Evolutionary conservation across 768 basidiomycete genomes (phyloP), one percentile per base, ranked within the genome.

Genomic region (Cubamyces lactineus): DNA sequence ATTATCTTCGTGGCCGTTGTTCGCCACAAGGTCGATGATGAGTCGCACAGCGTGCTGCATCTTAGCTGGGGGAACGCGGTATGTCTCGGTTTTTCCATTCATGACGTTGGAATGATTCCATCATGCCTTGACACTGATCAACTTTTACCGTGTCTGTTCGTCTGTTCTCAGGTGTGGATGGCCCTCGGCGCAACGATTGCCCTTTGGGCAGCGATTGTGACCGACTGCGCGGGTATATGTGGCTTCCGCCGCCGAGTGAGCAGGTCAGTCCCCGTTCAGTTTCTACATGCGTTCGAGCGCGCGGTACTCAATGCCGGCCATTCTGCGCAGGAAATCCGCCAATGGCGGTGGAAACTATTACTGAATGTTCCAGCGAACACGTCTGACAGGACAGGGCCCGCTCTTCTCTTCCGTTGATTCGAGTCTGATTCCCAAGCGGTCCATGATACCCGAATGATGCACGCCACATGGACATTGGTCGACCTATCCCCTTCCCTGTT

Each of bases 41-140:
- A 78, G 52, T 75, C 80, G 21, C 74, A 79, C 64, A 79, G 76
- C 51, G 65, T 58, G 34, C 70, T 85, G 38, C 70, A 67, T 24
- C 72, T 83, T n/a, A 72, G 62, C 23, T 83, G 77, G 76, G 85
- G 83, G 26, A 84, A 82, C 70, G 82, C 78, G 41, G 80, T 82
- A 68, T 62, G 77, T 75, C 13, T 19, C 49, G 24, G 38, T 45
- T 13, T 34, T 57, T 59, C 41, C 48, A 21, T 47, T 15, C 57
- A 46, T 39, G 23, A 40, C 38, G 51, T 52, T 16, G 16, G 54
- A 23, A 24, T 58, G 54, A 61, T 65, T 26, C 17, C 21, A 55
- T 61, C 52, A 42, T 24, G 41, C 1, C n/a, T 7, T 21, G 24
- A n/a, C 15, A 21, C 57, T 59, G 57, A 59, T 62, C 34, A 26